These are phyloP conservation scores for Wallacemonas rigidus DNA, from an alignment of 208 protist species.

Conservation along the genomic window DNA sequence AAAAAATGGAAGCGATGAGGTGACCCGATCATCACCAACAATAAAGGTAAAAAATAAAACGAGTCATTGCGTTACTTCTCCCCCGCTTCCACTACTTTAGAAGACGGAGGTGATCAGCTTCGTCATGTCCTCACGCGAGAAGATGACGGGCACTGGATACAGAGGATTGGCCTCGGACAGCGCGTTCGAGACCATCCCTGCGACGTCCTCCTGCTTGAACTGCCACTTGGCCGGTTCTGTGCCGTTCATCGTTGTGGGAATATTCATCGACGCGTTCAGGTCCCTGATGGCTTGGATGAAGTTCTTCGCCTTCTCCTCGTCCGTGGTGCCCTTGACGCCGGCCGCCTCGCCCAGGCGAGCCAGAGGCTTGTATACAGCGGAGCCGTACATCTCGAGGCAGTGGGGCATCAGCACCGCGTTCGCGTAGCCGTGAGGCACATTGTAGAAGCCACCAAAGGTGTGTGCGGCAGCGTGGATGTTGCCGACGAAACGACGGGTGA, in stretches of 20 bases:
- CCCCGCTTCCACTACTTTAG: background rate
- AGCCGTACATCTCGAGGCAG: constrained; percentile 63
- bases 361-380: constrained; percentile 31
- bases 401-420: constrained; percentile 81
- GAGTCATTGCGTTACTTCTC: too few species aligned
- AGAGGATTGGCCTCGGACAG: constrained; percentile 56
- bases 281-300: constrained; percentile 55
- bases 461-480: constrained; percentile 85
- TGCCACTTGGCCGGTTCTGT: constrained; percentile 25
- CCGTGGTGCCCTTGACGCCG: constrained; percentile 25
- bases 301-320: constrained; percentile 40
- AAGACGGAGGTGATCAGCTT: constrained; percentile 29
- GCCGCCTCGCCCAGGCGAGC: constrained; percentile 40
- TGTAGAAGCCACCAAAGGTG: constrained; percentile 68
- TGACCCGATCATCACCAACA: background rate
- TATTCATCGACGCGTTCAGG: constrained; percentile 46
- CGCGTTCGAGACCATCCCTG: constrained; percentile 40
- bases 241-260: constrained; percentile 39
- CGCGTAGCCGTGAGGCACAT: constrained; percentile 82
- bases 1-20: background rate
- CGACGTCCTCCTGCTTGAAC: constrained; percentile 44
- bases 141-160: constrained; percentile 70
- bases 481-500: constrained; percentile 86
- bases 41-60: background rate
- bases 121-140: constrained; percentile 47